Percentiles rank a stretch among this genome's conserved stretches.
Conservation (phyloP, 2,329 filamentous ascomycete genomes). For the Pleochaeta shiraiana region DNA sequence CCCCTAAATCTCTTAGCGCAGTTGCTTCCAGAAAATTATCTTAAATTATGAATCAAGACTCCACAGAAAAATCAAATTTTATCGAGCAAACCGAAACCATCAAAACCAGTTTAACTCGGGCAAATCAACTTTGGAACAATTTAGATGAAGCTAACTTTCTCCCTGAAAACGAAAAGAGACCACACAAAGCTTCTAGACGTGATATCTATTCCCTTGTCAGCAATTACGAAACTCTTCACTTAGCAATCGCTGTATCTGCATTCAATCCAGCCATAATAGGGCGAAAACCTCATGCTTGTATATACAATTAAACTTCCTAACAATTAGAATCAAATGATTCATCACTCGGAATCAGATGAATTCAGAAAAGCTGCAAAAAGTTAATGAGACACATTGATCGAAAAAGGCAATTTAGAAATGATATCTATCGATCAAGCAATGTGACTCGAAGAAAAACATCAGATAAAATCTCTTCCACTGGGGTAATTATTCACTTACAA, state of each 20-base stretch:
- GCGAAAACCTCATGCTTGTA: no score
- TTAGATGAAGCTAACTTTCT: not conserved
- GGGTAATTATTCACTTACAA: constrained; percentile 3
- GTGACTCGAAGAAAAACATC: not conserved
- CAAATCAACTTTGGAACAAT: not conserved
- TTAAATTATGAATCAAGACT: not conserved
- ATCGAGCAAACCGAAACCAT: not conserved
- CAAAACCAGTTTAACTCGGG: not conserved
- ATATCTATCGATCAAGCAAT: not conserved
- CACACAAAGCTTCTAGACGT: not conserved
- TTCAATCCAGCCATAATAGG: no score
- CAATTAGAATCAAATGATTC: not conserved
- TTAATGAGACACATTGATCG: not conserved
- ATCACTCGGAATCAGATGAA: not conserved
- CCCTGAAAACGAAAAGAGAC: not conserved
- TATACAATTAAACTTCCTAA: no score
- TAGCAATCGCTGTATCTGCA: no score
- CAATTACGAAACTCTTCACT: no score
- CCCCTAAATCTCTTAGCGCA: no score
- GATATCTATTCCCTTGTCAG: no score
- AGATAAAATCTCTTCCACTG: not conserved
- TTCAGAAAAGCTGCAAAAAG: not conserved
- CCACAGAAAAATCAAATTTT: not conserved
- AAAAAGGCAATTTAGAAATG: not conserved
- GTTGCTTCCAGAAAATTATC: no score